Evolutionary conservation across 345 rosid genomes (phyloP), one percentile per base, ranked within the genome.

Genomic region (Eucalyptus rudis): DNA sequence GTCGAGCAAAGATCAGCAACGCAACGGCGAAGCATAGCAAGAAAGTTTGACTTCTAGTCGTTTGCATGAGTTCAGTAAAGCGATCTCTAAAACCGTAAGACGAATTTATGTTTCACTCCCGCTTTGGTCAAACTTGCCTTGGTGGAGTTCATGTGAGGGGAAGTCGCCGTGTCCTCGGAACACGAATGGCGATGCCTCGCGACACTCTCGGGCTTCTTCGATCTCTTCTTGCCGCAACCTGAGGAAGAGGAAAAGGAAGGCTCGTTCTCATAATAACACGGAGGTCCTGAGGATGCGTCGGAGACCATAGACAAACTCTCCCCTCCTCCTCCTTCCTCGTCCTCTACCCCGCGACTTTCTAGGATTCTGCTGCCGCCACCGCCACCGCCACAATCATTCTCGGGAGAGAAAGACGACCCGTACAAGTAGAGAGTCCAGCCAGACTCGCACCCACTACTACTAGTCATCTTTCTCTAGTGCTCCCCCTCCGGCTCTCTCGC

Each of bases 281-380:
- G 91, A 31, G 89, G 91, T n/a, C 89, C 89, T 10, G 91, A 90
- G 76, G 91, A 90, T 6, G 91, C 91, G 51, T 90, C 91, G 40
- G 91, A 90, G 80, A 90, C 86, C 91, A 90, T 87, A 5, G 91
- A 90, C 91, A 90, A 68, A 56, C 64, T 68, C 20, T 90, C 90
- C 10, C 87, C 88, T 25, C 76, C 86, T 16, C 15, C 89, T 40
- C 84, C 90, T 25, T 59, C 89, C 17, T 87, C 89, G 33, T 71
- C 44, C 6, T 56, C 62, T 14, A 19, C 47, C 36, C 81, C 8
- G 29, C 22, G 64, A 15, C 89, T 50, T 17, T 29, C 81, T 27
- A 49, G 50, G 58, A 31, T 56, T 24, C 85, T 50, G 84, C 68
- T 50, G 84, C 22, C 49, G 29, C 52, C 7, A 2, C 22, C 49